Evolutionary conservation across 2,329 filamentous ascomycete species (phyloP).

Genomic region (Cordyceps fumosorosea): DNA sequence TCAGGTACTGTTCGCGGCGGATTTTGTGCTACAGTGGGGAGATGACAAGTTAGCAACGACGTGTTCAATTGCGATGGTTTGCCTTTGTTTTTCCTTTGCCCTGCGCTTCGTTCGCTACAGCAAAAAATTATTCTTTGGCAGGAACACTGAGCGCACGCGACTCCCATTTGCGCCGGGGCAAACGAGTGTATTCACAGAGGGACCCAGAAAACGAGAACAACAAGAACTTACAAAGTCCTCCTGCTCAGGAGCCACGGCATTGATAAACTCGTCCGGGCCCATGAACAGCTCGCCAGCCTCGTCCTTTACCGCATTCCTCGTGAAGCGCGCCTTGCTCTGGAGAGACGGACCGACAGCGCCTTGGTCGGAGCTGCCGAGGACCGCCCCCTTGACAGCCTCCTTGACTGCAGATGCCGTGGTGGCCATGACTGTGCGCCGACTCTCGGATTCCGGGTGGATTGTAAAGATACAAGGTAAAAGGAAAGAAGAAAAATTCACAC

Average conservation of each 20-base stretch:
- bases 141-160: background rate
- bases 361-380: conserved; percentile 55
- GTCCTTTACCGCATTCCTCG: conserved; percentile 69
- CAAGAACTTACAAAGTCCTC: conserved; percentile 79
- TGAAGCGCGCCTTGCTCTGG: conserved; percentile 70
- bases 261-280: conserved; percentile 79
- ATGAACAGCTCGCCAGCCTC: conserved; percentile 72
- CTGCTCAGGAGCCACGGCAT: conserved; percentile 76
- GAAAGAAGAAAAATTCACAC: background rate
- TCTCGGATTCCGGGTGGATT: background rate
- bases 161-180: background rate
- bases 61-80: conserved; percentile 13
- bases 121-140: background rate
- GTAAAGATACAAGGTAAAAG: background rate
- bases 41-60: background rate
- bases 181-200: background rate
- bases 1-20: conserved; percentile 87
- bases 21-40: conserved; percentile 77
- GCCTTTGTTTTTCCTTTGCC: background rate
- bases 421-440: conserved; percentile 22
- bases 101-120: background rate
- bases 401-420: conserved; percentile 45
- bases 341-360: conserved; percentile 56
- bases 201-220: conserved; percentile 18
- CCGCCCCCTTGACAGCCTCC: conserved; percentile 71